Evolutionary conservation across 2,329 filamentous ascomycete species (phyloP).

Genomic region (Lachnum nothofagi): DNA sequence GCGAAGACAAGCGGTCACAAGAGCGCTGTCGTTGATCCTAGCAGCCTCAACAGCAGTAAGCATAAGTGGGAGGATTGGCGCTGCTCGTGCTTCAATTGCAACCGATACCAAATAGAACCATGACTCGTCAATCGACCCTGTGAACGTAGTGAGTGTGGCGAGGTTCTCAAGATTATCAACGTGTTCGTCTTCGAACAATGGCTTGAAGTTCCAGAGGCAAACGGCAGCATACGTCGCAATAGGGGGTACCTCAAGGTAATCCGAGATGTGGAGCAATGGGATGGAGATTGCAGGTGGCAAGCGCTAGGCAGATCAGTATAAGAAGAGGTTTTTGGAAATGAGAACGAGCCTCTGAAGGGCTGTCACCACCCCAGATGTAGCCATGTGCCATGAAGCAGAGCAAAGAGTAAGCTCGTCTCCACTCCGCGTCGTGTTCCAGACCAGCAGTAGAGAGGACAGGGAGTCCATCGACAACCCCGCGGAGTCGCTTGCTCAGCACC

Average conservation of each 20-base stretch:
- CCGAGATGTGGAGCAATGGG: constrained; percentile 72
- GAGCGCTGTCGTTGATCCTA: constrained; percentile 60
- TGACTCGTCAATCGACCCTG: constrained; percentile 89
- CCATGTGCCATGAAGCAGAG: constrained; percentile 88
- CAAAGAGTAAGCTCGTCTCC: constrained; percentile 87
- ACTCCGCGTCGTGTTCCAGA: constrained; percentile 80
- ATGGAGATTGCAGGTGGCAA: constrained; percentile 78
- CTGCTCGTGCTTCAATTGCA: constrained; percentile 89
- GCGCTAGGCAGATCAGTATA: constrained; percentile 33
- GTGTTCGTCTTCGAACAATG: constrained; percentile 76
- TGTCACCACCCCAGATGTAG: constrained; percentile 93
- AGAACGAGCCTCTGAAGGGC: constrained; percentile 61
- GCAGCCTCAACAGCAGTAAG: constrained; percentile 79
- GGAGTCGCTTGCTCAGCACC: constrained; percentile 77
- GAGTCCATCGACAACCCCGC: constrained; percentile 71
- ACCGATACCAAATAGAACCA: constrained; percentile 98
- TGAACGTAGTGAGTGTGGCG: constrained; percentile 82
- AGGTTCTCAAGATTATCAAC: constrained; percentile 84
- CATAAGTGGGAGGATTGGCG: constrained; percentile 82
- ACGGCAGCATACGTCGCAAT: constrained; percentile 92
- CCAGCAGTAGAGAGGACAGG: constrained; percentile 78
- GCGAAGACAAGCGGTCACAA: constrained; percentile 71
- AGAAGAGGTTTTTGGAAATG: background rate
- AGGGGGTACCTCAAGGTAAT: constrained; percentile 76
- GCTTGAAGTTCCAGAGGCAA: constrained; percentile 95